Base-by-base conservation (phyloP, 139 green algal species). In the Limnomonas spitsbergensis region DNA sequence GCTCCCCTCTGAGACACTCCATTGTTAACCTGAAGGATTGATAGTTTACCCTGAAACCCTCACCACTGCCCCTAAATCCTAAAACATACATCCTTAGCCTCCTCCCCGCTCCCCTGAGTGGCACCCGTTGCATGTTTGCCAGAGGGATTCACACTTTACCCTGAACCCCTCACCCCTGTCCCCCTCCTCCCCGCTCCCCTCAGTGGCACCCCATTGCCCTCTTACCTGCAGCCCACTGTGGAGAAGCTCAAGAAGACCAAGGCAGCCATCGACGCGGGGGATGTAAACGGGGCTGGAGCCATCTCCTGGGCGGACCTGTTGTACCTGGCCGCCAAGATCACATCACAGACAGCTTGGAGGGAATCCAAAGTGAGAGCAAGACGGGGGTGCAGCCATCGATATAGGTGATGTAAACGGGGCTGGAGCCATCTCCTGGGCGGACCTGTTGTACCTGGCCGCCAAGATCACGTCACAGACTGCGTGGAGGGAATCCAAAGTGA, bases 301-400 rank as follows among this genome's bases (percentile, higher is more conserved):
- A 91, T 97, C 61, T 88, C 78, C 81, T 94, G 87, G 85, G 89
- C 91, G 6, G 91, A 95, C 71, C 75, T 88, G 31, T 52, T 84
- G 1, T 81, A 85, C 42, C 72, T 87, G 52, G 78, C 70, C 38
- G 39, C 32, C 69, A 75, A 75, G n/a, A 36, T 38, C 20, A 53
- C 69, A 6, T 56, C 69, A 56, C 27, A 24, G 6, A 54, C 27
- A 2, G 31, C 66, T 32, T 40, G 66, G 29, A 40, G 24, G 20
- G 66, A 24, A 73, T 24, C 66, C 31, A 73, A 36, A 24, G 29
- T 14, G 52, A 38, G 31, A 47, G 26, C 36, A n/a, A 1, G 66
- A 73, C 20, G 27, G 66, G 2, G 27, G 27, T 36, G 71, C 81
- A 24, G 83, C 83, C 24, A 89, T 97, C 9, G 89, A 96, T 67